Evolutionary conservation across 2,329 filamentous ascomycete genomes (phyloP), one percentile per base, ranked within the genome.

Genomic region (Fusarium duplospermum): DNA sequence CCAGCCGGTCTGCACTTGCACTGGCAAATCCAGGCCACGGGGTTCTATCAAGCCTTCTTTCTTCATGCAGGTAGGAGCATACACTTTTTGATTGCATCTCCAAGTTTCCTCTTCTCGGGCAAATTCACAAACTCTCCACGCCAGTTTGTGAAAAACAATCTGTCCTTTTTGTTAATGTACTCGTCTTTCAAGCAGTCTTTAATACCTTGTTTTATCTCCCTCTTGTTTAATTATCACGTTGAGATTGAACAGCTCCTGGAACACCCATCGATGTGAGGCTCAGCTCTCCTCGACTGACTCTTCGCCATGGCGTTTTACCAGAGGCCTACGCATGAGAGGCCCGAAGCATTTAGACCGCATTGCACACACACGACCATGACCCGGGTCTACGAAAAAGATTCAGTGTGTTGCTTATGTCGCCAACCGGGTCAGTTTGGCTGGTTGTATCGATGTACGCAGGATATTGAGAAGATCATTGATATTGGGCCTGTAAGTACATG

Each of bases 381-480:
- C 11, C 89, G 92, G 31, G 81, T 94, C 52, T 93, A 91, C 76
- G 88, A 87, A 36, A 67, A 82, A 22, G 79, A 85, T 31, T 80
- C 85, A 56, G 78, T 80, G 20, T 96, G 94, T 82, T 82, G 86
- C 9, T 78, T 86, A 27, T 96, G 94, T 76, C 83, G 84, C 42
- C 82, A 83, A 45, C 81, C 81, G 1, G 89, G 92, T 0, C 82
- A 86, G 18, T 86, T 92, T 62, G 93, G 93, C 29, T 96, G 92
- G 89, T 83, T 96, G 24, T 96, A 94, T 81, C 86, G 88, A 68
- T 96, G 94, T 81, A 89, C 87, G 14, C 89, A 93, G 79, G 93
- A 95, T 76, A 84, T 84, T 13, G 86, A 89, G 33, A 82, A 84
- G 58, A 75, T 83, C 56, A 80, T 82, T 27, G 83, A 83, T 62